Evolutionary conservation across 192 early-diverging fungal species (phyloP).

Genomic region (Mortierella hygrophila): DNA sequence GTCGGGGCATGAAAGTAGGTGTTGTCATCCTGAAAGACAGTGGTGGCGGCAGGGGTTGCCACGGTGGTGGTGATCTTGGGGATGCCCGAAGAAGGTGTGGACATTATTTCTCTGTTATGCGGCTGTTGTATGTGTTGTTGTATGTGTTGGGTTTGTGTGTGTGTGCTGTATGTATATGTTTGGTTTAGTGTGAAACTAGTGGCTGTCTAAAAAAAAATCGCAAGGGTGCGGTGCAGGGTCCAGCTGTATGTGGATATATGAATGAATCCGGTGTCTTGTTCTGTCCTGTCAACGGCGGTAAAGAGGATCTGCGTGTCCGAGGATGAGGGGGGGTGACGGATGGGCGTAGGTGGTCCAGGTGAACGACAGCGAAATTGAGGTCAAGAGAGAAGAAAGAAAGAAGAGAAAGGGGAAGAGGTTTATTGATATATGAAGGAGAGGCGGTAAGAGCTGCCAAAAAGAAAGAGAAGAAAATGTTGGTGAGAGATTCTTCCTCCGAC

Average conservation of each 20-base stretch:
- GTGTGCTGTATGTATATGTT: conserved; percentile 4
- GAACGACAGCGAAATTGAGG: neutral
- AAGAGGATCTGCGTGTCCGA: neutral
- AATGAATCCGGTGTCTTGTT: neutral
- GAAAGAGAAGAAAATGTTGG: neutral
- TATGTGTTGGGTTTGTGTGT: neutral
- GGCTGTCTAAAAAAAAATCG: neutral
- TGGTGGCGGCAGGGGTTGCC: conserved; percentile 17
- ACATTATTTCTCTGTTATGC: conserved; percentile 6
- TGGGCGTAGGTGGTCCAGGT: neutral
- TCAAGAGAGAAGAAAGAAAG: neutral
- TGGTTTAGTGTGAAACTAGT: conserved; percentile 12
- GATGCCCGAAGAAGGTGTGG: conserved; percentile 5
- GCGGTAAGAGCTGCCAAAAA: neutral
- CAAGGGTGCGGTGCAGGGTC: conserved; percentile 16
- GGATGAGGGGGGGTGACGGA: neutral
- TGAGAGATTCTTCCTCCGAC: conserved; percentile 1
- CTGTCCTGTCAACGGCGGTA: neutral
- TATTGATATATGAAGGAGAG: neutral
- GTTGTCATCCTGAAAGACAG: neutral
- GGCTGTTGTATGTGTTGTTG: neutral
- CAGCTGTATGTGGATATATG: neutral
- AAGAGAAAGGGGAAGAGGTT: neutral
- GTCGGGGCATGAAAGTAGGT: conserved; percentile 13
- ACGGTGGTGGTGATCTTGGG: conserved; percentile 33